Conservation (phyloP, 2,329 filamentous ascomycete species). For the Proliferodiscus dingleyae region DNA sequence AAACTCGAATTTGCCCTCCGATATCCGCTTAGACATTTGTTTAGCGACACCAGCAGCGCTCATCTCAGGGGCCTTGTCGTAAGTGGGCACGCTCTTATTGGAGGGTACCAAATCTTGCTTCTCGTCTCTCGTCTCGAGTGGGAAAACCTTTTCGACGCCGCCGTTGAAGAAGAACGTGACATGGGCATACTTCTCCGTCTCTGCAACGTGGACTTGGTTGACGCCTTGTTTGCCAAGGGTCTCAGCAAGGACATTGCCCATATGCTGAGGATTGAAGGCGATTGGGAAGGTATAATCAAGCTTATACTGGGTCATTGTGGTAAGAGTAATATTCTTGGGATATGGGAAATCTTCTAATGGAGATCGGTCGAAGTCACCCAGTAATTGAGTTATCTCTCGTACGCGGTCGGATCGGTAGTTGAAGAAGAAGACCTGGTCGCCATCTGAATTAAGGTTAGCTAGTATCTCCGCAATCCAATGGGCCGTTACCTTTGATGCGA, state of each 20-base stretch:
- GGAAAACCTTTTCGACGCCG: constrained; percentile 93
- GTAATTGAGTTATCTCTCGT: constrained; percentile 89
- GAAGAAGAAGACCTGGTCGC: constrained; percentile 98
- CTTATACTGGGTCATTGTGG: constrained; percentile 99
- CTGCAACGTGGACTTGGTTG: constrained; percentile 92
- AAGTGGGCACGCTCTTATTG: constrained; percentile 85
- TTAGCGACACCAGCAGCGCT: constrained; percentile 85
- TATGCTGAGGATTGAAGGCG: constrained; percentile 89
- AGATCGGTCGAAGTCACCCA: constrained; percentile 88
- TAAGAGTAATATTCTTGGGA: constrained; percentile 80
- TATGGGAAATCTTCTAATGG: constrained; percentile 88
- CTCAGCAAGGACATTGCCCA: constrained; percentile 98
- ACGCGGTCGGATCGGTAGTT: constrained; percentile 99
- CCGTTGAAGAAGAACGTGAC: constrained; percentile 99
- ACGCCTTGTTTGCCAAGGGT: constrained; percentile 86
- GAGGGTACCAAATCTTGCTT: constrained; percentile 73
- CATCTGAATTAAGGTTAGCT: constrained; percentile 49
- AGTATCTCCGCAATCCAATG: not conserved
- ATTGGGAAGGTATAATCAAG: constrained; percentile 85
- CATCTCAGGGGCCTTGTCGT: constrained; percentile 95
- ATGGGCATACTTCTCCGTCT: constrained; percentile 99
- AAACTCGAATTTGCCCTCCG: constrained; percentile 83
- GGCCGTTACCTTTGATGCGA: constrained; percentile 69
- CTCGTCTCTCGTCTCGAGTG: constrained; percentile 86
- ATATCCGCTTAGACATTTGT: constrained; percentile 83